A percentile compares a stretch with the other conserved stretches of the same genome.
These are phyloP conservation scores for Misopates orontium DNA, from an alignment of 257 asterid species.

Conservation along the genomic window DNA sequence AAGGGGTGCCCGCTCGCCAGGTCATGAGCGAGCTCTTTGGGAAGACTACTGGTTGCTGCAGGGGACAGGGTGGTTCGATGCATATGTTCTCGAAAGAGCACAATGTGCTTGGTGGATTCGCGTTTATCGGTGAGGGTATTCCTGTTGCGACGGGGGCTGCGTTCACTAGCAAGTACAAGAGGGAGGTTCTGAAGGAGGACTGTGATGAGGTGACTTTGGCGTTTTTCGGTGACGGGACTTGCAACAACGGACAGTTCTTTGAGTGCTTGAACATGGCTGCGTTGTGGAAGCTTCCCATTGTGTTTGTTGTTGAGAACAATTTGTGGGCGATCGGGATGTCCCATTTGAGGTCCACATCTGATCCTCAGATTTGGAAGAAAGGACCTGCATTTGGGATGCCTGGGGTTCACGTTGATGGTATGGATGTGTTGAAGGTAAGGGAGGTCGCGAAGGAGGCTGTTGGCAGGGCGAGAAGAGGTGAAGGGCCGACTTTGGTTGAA, in stretches of 20 bases:
- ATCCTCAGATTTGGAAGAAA: constrained; percentile 93
- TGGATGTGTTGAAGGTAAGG: constrained; percentile 97
- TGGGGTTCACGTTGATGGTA: constrained; percentile 95
- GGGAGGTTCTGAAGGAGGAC: constrained; percentile 80
- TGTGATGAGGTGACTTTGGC: constrained; percentile 93
- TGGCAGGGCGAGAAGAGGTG: constrained; percentile 88
- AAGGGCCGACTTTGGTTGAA: constrained; percentile 93
- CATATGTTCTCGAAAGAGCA: constrained; percentile 99
- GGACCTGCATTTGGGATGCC: constrained; percentile 99
- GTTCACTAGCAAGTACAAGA: constrained; percentile 79
- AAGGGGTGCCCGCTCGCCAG: constrained; percentile 88
- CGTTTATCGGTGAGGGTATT: constrained; percentile 96
- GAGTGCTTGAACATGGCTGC: constrained; percentile 99
- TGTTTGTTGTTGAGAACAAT: constrained; percentile 95
- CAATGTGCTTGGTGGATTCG: constrained; percentile 91
- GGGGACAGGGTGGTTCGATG: constrained; percentile 99
- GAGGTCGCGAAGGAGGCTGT: constrained; percentile 94
- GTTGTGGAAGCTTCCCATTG: constrained; percentile 89
- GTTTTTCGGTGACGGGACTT: constrained; percentile 94
- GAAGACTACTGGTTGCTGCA: constrained; percentile 94
- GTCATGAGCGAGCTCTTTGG: constrained; percentile 99
- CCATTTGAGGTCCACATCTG: constrained; percentile 96
- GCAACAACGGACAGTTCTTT: constrained; percentile 94
- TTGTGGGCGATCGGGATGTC: constrained; percentile 99
- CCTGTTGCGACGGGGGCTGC: constrained; percentile 98